A percentile compares a stretch with the other conserved stretches of the same genome.
phyloP scores from a whole-genome alignment of 768 basidiomycete genomes.

The Hericium rajendrae region DNA sequence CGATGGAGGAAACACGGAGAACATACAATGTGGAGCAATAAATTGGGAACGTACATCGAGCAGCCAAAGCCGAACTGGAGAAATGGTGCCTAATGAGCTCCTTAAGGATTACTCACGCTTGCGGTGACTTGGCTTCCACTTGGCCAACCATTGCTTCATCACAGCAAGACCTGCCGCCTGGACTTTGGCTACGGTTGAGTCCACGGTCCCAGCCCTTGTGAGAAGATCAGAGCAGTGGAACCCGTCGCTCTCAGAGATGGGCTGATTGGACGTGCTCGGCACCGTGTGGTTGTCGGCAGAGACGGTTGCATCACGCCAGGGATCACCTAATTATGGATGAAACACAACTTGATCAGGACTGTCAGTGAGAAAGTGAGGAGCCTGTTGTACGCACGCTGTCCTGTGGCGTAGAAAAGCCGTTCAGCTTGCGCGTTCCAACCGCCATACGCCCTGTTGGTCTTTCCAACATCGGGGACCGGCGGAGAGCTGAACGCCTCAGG shows the following conservation, averaged over 20 bases:
- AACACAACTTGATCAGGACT: background rate
- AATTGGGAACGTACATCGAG: background rate
- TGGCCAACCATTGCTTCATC: background rate
- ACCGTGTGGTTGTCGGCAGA: conserved; percentile 43
- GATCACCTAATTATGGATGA: conserved; percentile 35
- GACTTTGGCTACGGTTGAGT: conserved; percentile 19
- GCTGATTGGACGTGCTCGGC: conserved; percentile 41
- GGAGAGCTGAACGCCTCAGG: conserved; percentile 13
- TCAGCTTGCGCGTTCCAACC: conserved; percentile 17
- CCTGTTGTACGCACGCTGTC: conserved; percentile 1
- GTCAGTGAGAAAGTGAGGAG: background rate
- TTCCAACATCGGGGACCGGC: conserved; percentile 6
- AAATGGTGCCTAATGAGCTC: background rate
- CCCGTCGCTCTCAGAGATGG: conserved; percentile 48
- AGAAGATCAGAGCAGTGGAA: conserved; percentile 62
- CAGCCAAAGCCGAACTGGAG: background rate
- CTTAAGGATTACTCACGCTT: background rate
- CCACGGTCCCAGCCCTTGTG: conserved; percentile 29
- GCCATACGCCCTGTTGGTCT: conserved; percentile 12
- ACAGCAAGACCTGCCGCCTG: background rate
- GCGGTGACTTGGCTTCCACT: background rate
- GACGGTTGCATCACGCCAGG: conserved; percentile 65
- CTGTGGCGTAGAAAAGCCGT: conserved; percentile 17
- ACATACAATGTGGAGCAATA: background rate
- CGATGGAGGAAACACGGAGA: background rate